phyloP scores from a whole-genome alignment of 1,139 yeast species.

The Sugiyamaella pinicola region DNA sequence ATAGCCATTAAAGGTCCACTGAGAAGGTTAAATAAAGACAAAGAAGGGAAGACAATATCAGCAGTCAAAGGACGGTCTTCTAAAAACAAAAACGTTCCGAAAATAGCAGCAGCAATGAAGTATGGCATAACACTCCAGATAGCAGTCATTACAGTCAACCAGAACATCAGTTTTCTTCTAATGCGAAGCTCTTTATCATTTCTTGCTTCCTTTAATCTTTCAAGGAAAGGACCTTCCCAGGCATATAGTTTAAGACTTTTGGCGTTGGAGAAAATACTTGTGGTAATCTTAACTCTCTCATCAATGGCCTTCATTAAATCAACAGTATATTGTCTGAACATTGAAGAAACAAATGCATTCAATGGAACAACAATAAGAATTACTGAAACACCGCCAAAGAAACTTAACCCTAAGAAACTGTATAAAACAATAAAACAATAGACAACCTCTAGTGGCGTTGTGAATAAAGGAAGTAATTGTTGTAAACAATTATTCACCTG shows the following conservation, averaged over 20 bases:
- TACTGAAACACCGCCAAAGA: constrained; percentile 58
- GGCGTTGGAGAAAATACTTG: constrained; percentile 63
- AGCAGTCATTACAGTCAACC: constrained; percentile 51
- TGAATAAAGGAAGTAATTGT: constrained; percentile 52
- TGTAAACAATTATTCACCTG: constrained; percentile 54
- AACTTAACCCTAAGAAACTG: constrained; percentile 58
- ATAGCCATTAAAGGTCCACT: constrained; percentile 58
- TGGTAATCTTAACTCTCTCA: constrained; percentile 57
- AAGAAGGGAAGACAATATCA: constrained; percentile 71
- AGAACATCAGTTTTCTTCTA: constrained; percentile 52
- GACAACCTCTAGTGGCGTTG: constrained; percentile 60
- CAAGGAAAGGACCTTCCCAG: constrained; percentile 69
- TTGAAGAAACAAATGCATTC: constrained; percentile 53
- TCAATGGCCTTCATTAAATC: constrained; percentile 71
- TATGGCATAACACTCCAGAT: constrained; percentile 69
- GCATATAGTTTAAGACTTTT: constrained; percentile 72
- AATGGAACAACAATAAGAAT: constrained; percentile 61
- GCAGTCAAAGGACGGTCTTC: constrained; percentile 57
- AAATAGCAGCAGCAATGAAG: constrained; percentile 64
- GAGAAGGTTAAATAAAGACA: constrained; percentile 51
- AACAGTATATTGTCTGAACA: constrained; percentile 52
- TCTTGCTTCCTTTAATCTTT: constrained; percentile 60
- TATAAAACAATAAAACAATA: constrained; percentile 59
- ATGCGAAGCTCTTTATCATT: constrained; percentile 80
- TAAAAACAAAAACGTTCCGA: constrained; percentile 53